Percentiles rank a stretch among this genome's conserved stretches.
Conservation (phyloP, 163 green algal species). For the Trebouxiophyceae sp. region DNA sequence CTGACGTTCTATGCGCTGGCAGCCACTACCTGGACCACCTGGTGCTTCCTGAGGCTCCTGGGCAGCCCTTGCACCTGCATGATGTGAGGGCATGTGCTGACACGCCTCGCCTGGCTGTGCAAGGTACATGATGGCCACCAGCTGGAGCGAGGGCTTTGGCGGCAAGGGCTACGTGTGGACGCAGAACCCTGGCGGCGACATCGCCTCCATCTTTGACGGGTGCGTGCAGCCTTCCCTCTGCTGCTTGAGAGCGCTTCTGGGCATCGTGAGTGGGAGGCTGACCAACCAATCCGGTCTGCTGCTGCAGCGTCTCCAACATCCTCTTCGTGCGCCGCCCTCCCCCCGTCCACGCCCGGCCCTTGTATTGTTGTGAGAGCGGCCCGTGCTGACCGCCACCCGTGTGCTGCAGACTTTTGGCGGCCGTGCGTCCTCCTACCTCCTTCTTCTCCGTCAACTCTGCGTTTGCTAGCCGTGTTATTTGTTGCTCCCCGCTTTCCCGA, state of each 20-base stretch:
- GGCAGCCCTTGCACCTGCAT: not conserved
- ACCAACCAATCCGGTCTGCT: conserved; percentile 12
- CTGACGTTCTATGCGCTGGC: conserved; percentile 11
- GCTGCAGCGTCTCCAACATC: not conserved
- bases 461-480: no score
- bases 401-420: no score
- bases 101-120: not conserved
- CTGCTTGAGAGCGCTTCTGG: conserved; percentile 3
- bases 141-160: not conserved
- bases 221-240: not conserved
- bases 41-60: not conserved
- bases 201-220: not conserved
- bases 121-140: conserved; percentile 2
- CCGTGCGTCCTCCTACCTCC: no score
- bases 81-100: not conserved
- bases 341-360: no score
- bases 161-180: not conserved
- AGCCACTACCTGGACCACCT: not conserved
- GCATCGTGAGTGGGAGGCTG: not conserved
- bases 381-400: no score
- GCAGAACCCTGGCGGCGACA: not conserved
- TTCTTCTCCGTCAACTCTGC: no score
- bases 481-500: no score
- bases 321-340: not conserved
- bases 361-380: no score